These are phyloP conservation scores for Grosmannia serpens DNA, from an alignment of 2,329 filamentous ascomycete species.

Conservation along the genomic window DNA sequence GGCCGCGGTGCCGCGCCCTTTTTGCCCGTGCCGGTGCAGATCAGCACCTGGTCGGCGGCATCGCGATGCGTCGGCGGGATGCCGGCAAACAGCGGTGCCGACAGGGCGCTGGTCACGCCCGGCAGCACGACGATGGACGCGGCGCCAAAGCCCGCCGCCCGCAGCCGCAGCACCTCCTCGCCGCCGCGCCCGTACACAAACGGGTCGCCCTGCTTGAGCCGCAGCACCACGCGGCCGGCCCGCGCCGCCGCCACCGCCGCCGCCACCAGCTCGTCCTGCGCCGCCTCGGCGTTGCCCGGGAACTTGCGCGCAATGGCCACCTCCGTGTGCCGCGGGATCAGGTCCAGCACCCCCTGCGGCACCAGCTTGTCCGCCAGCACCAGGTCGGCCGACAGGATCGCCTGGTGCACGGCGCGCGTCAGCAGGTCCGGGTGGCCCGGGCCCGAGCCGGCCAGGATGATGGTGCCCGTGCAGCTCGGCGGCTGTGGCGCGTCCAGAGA, in stretches of 20 bases:
- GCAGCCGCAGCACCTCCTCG: constrained; percentile 83
- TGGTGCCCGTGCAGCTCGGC: constrained; percentile 41
- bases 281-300: constrained; percentile 87
- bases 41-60: constrained; percentile 81
- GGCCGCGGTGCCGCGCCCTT: constrained; percentile 76
- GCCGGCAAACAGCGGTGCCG: constrained; percentile 75
- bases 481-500: constrained; percentile 10
- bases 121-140: constrained; percentile 59
- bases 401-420: constrained; percentile 69
- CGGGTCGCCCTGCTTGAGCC: constrained; percentile 92
- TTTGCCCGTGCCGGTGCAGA: constrained; percentile 93
- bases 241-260: constrained; percentile 58
- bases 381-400: constrained; percentile 64
- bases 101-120: constrained; percentile 80
- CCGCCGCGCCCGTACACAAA: constrained; percentile 93
- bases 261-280: constrained; percentile 78
- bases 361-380: constrained; percentile 80
- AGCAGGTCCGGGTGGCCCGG: constrained; percentile 88
- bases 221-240: constrained; percentile 66
- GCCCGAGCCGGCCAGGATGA: constrained; percentile 84
- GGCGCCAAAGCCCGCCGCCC: constrained; percentile 54
- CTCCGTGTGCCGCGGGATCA: constrained; percentile 80
- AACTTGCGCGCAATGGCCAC: constrained; percentile 95
- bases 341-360: constrained; percentile 70
- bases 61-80: constrained; percentile 84